Percentiles rank a stretch among this genome's conserved stretches.
phyloP scores from a whole-genome alignment of 805 yeast genomes.

The Nematodospora valgi region DNA sequence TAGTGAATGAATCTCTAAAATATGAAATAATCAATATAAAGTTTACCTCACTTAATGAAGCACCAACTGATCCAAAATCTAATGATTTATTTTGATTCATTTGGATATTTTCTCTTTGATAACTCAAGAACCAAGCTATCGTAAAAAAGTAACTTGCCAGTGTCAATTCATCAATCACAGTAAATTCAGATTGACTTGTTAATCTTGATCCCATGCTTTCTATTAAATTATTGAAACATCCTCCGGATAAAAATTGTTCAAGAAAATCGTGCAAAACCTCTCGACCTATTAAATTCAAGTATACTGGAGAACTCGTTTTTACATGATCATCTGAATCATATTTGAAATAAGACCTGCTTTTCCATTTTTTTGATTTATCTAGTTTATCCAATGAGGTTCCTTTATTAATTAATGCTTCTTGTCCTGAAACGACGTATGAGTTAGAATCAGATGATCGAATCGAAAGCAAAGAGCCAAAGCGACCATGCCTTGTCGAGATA shows the following conservation, averaged over 20 bases:
- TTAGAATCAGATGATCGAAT: conserved; percentile 51
- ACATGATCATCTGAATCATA: conserved; percentile 41
- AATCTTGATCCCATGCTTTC: conserved; percentile 45
- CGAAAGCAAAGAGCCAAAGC: conserved; percentile 85
- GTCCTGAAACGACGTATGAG: conserved; percentile 68
- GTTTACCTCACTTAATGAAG: conserved; percentile 58
- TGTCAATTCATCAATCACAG: conserved; percentile 31
- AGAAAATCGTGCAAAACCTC: conserved; percentile 44
- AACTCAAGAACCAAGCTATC: conserved; percentile 72
- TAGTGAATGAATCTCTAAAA: conserved; percentile 40
- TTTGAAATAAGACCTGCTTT: conserved; percentile 34
- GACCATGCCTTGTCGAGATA: conserved; percentile 74
- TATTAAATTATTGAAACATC: conserved; percentile 69
- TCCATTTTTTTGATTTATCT: conserved; percentile 70
- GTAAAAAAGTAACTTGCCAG: conserved; percentile 52
- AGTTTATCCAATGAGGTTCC: conserved; percentile 57
- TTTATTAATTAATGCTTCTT: conserved; percentile 52
- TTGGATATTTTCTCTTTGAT: conserved; percentile 42
- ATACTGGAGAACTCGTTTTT: conserved; percentile 16
- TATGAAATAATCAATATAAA: conserved; percentile 50
- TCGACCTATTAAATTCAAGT: conserved; percentile 26
- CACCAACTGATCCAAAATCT: conserved; percentile 45
- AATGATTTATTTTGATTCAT: conserved; percentile 13
- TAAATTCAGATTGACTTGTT: conserved; percentile 26
- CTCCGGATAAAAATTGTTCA: conserved; percentile 57